Base-by-base conservation (phyloP, 495 filamentous ascomycete species). In the Chaetomium tenue region DNA sequence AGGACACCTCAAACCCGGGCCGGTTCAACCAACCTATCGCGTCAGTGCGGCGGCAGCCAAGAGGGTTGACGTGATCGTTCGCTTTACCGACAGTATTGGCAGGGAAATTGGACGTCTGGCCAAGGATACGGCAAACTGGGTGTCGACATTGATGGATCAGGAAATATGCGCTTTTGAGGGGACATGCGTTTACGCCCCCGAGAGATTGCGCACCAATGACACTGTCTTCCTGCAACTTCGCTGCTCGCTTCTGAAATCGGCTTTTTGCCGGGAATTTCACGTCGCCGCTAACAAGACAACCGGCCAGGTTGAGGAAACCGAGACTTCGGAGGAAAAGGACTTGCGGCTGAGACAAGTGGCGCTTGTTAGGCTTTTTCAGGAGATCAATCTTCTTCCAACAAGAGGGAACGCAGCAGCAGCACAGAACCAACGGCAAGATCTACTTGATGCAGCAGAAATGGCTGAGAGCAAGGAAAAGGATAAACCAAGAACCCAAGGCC, bases 111-210 rank as follows among this genome's bases (percentile, higher is more conserved):
- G 95, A 18, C 81, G 94, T 67, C 76, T 98, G n/a, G 89, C 91
- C 25, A 90, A 91, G 63, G 94, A 98, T 44, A 88, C 85, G 15
- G 92, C 94, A n/a, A 86, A 87, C 57, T 98, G 95, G 92, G 89
- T 98, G 12, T 96, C 93, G 22, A 88, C 92, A 0, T 76, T 98
- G 65, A 87, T 98, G 58, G 94, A 98, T 68, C 94, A 97, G 72
- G 90, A 89, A 33, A 83, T 97, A 16, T 97, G 92, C 76, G 84
- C 78, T 15, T 93, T 98, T 67, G 91, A 94, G 69, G 95, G 90
- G 0, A 83, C 83, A 40, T 96, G 91, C 68, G 91, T 98, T n/a
- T 97, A 87, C 74, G 90, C 88, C 0, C 92, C 92, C 3, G 95
- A 98, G 64, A 80, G 82, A 62, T 67, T 97, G 11, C 84, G 91